Conservation (phyloP, 2,329 filamentous ascomycete species). For the Penicillium thymicola region DNA sequence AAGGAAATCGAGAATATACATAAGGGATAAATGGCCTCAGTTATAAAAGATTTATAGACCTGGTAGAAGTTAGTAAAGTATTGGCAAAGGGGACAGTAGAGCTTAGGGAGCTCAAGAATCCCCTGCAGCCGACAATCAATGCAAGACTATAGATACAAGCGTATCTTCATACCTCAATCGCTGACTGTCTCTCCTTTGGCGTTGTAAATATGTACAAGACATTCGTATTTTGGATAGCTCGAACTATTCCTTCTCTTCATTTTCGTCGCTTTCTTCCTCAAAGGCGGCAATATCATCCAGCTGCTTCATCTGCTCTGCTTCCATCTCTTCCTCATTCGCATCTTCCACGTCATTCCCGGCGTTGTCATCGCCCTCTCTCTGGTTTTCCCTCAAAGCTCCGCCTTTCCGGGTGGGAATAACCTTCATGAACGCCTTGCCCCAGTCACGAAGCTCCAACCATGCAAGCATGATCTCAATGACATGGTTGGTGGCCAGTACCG, state of each 20-base stretch:
- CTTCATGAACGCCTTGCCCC: conserved; percentile 81
- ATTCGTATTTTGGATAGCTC: neutral
- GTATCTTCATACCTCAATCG: neutral
- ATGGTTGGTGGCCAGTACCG: conserved; percentile 89
- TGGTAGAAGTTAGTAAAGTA: neutral
- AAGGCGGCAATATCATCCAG: conserved; percentile 1
- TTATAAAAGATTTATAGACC: too few relatives aligned
- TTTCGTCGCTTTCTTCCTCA: conserved; percentile 3
- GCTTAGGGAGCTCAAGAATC: neutral
- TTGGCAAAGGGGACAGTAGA: neutral
- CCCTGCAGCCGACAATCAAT: neutral
- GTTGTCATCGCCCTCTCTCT: conserved; percentile 13
- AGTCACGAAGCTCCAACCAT: conserved; percentile 87
- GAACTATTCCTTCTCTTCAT: neutral
- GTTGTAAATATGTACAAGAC: neutral
- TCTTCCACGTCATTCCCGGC: conserved; percentile 19
- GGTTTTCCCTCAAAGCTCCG: conserved; percentile 57
- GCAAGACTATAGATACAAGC: neutral
- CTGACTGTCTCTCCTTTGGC: neutral
- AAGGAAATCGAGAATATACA: neutral
- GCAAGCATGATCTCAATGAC: conserved; percentile 94
- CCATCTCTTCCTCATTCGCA: conserved; percentile 4
- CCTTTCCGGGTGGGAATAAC: conserved; percentile 92
- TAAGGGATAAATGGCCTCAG: too few relatives aligned
- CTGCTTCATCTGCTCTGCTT: conserved; percentile 5